Evolutionary conservation across 23 red algal genomes (phyloP).

Genomic region (Cyanidiococcus yangmingshanensis): DNA sequence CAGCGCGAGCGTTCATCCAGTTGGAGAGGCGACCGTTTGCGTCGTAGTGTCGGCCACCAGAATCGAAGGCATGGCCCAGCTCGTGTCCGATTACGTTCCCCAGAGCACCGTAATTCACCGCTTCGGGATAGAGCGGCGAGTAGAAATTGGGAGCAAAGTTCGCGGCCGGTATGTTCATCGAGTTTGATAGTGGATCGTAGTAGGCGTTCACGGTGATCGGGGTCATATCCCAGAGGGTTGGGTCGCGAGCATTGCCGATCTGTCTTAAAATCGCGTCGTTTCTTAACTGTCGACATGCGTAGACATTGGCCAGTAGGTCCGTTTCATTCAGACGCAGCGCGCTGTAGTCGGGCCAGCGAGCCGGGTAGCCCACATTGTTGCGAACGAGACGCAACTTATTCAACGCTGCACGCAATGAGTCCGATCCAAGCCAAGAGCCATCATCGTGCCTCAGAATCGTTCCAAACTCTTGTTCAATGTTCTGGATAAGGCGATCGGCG

Average conservation of each 20-base stretch:
- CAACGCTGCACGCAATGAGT: constrained; percentile 32
- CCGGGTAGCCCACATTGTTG: constrained; percentile 68
- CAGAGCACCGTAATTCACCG: constrained; percentile 81
- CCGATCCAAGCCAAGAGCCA: constrained; percentile 45
- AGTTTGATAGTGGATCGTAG: constrained; percentile 62
- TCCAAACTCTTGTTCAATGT: constrained; percentile 56
- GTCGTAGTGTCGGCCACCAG: constrained; percentile 41
- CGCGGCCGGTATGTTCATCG: constrained; percentile 76
- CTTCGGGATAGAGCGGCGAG: constrained; percentile 57
- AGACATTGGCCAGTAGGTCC: constrained; percentile 37
- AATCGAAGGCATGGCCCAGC: constrained; percentile 77
- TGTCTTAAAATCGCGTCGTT: constrained; percentile 27
- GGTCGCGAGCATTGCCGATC: constrained; percentile 49
- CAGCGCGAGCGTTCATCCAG: constrained; percentile 22
- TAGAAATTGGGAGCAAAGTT: constrained; percentile 76
- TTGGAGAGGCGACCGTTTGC: constrained; percentile 54
- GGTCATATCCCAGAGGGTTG: constrained; percentile 69
- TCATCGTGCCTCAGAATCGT: constrained; percentile 30
- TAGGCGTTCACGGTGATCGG: constrained; percentile 86
- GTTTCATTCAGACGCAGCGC: constrained; percentile 31
- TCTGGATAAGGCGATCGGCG: constrained; percentile 28
- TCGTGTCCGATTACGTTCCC: constrained; percentile 86
- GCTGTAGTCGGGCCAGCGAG: constrained; percentile 47
- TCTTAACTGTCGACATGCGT: constrained; percentile 25
- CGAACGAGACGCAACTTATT: constrained; percentile 47